Conservation (phyloP, 2,329 filamentous ascomycete species). For the Penicillium sp. region DNA sequence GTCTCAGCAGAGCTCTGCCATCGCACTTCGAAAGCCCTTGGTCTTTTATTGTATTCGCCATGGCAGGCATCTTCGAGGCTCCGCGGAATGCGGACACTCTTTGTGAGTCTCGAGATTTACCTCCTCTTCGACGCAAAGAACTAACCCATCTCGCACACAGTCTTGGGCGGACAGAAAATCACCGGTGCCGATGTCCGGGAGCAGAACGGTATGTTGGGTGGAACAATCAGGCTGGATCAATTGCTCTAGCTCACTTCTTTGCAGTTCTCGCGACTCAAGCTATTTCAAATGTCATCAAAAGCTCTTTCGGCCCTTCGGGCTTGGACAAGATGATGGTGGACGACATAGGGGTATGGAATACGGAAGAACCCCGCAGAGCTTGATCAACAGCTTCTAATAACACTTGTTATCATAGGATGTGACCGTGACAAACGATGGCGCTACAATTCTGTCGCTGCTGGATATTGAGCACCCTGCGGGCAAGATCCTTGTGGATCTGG, state of each 20-base stretch:
- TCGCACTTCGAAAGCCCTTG: constrained; percentile 27
- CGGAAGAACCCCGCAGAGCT: constrained; percentile 26
- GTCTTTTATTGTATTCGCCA: constrained; percentile 46
- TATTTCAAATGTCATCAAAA: constrained; percentile 98
- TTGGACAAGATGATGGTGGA: constrained; percentile 99
- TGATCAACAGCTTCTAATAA: constrained; percentile 24
- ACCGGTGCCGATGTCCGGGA: constrained; percentile 95
- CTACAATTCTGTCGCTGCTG: constrained; percentile 91
- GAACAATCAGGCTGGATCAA: constrained; percentile 5
- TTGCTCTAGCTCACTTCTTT: constrained; percentile 12
- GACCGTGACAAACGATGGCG: constrained; percentile 97
- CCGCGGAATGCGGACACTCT: constrained; percentile 89
- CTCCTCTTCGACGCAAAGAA: constrained; percentile 14
- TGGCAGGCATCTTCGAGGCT: constrained; percentile 97
- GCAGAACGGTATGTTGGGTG: constrained; percentile 74
- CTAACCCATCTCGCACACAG: constrained; percentile 50
- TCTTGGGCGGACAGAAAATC: constrained; percentile 96
- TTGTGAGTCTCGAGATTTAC: constrained; percentile 57
- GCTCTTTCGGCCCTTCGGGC: constrained; percentile 94
- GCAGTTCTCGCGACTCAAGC: constrained; percentile 91
- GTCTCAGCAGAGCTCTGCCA: constrained; percentile 35
- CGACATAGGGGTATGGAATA: constrained; percentile 80
- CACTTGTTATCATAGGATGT: constrained; percentile 70
- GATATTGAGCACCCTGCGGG: constrained; percentile 98
- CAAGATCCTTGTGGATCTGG: constrained; percentile 96